Percentiles rank a stretch among this genome's conserved stretches.
These are phyloP conservation scores for Daldinia sp. DNA, from an alignment of 2,329 filamentous ascomycete genomes.

Conservation along the genomic window DNA sequence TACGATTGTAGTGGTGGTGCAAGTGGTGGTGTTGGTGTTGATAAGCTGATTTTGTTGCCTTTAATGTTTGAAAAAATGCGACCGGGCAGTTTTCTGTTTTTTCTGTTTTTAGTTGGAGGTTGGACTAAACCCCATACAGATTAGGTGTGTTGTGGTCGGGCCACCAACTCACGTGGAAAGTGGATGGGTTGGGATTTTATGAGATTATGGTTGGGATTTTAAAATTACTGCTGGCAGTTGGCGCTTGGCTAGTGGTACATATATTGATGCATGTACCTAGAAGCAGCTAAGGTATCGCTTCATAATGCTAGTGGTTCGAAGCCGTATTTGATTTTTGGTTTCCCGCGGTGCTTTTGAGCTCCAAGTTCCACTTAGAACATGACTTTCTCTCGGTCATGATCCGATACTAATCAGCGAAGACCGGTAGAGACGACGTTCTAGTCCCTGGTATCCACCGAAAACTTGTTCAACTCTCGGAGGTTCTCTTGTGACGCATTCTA, in stretches of 20 bases:
- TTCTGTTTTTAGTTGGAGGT: no score
- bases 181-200: no score
- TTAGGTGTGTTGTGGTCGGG: no score
- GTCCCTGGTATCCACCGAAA: slow-evolving; percentile 29
- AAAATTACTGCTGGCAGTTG: slow-evolving; percentile 33
- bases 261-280: background rate
- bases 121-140: no score
- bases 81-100: no score
- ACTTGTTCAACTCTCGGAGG: slow-evolving; percentile 24
- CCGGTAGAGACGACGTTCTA: slow-evolving; percentile 15
- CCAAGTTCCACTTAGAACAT: slow-evolving; percentile 4
- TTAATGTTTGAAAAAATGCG: no score
- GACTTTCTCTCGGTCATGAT: background rate
- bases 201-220: no score
- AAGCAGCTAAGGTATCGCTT: no score
- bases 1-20: no score
- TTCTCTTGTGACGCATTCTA: slow-evolving; percentile 28
- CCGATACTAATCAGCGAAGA: slow-evolving; percentile 10
- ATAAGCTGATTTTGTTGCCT: no score
- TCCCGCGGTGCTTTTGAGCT: slow-evolving; percentile 3
- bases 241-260: slow-evolving; percentile 12
- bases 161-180: no score
- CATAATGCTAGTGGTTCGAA: slow-evolving; percentile 26
- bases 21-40: no score
- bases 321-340: slow-evolving; percentile 23